Evolutionary conservation across 768 basidiomycete genomes (phyloP).

Genomic region (Lentinula guzmanii): DNA sequence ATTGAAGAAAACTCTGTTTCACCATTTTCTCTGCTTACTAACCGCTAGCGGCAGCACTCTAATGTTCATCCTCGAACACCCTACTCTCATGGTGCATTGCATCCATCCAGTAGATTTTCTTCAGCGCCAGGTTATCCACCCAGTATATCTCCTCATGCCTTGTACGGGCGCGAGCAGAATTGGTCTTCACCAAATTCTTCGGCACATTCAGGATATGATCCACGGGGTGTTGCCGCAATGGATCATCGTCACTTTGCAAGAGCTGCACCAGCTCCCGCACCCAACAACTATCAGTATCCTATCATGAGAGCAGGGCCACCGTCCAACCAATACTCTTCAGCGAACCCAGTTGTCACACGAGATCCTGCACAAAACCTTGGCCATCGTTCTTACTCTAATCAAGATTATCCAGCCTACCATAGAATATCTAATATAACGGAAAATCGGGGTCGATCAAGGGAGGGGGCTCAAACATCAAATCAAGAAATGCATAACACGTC

Average conservation of each 20-base stretch:
- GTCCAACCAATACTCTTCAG: background rate
- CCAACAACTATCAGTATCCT: background rate
- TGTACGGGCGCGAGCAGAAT: background rate
- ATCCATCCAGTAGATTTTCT: background rate
- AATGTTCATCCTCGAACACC: background rate
- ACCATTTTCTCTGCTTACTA: background rate
- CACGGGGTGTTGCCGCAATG: background rate
- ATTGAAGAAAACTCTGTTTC: too few species aligned
- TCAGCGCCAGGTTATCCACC: background rate
- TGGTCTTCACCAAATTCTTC: background rate
- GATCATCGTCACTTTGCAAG: background rate
- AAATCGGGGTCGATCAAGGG: conserved; percentile 19
- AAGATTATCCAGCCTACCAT: background rate
- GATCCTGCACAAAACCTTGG: background rate
- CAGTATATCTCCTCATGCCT: background rate
- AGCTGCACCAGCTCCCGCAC: background rate
- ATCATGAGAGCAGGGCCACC: background rate
- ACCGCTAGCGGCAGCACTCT: background rate
- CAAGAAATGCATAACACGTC: background rate
- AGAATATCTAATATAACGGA: conserved; percentile 19
- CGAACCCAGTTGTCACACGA: background rate
- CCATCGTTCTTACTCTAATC: background rate
- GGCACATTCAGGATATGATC: background rate
- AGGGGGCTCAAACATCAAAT: conserved; percentile 11
- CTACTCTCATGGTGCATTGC: background rate